Conservation (phyloP, 257 asterid genomes). For the Echium plantagineum region DNA sequence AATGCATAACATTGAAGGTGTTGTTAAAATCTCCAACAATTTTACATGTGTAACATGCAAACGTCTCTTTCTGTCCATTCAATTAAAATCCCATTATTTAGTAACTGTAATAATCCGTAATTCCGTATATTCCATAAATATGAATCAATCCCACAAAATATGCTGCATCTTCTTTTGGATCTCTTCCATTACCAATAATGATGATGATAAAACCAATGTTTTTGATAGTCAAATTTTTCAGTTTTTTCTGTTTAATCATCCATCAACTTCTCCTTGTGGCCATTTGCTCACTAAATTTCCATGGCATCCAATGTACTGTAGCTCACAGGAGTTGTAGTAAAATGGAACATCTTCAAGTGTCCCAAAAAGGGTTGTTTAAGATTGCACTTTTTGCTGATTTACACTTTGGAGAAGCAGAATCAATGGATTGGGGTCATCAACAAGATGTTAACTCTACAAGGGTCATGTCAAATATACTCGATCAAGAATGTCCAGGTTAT, state of each 20-base stretch:
- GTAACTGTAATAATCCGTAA: too few relatives aligned
- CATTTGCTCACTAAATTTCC: conserved; percentile 6
- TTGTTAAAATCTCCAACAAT: too few relatives aligned
- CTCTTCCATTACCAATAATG: too few relatives aligned
- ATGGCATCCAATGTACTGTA: conserved; percentile 2
- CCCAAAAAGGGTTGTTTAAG: conserved; percentile 42
- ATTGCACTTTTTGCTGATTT: conserved; percentile 78
- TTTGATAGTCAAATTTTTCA: background rate
- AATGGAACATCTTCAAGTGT: conserved; percentile 28
- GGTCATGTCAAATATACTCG: conserved; percentile 63
- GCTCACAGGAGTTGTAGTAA: conserved; percentile 17
- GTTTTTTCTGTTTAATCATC: background rate
- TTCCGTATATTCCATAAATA: too few relatives aligned
- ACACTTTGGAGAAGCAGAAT: conserved; percentile 82
- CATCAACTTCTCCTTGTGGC: conserved; percentile 8
- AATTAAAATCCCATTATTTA: too few relatives aligned
- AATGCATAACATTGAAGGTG: too few relatives aligned
- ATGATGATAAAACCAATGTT: background rate
- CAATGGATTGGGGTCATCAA: conserved; percentile 76
- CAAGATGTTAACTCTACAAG: conserved; percentile 51
- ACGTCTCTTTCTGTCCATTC: too few relatives aligned
- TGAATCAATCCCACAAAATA: too few relatives aligned
- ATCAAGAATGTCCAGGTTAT: conserved; percentile 58
- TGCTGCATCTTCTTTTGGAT: background rate
- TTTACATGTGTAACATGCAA: too few relatives aligned